Percentiles rank a stretch among this genome's conserved stretches.
These are phyloP conservation scores for Stemphylium beticola DNA, from an alignment of 2,329 filamentous ascomycete species.

Conservation along the genomic window DNA sequence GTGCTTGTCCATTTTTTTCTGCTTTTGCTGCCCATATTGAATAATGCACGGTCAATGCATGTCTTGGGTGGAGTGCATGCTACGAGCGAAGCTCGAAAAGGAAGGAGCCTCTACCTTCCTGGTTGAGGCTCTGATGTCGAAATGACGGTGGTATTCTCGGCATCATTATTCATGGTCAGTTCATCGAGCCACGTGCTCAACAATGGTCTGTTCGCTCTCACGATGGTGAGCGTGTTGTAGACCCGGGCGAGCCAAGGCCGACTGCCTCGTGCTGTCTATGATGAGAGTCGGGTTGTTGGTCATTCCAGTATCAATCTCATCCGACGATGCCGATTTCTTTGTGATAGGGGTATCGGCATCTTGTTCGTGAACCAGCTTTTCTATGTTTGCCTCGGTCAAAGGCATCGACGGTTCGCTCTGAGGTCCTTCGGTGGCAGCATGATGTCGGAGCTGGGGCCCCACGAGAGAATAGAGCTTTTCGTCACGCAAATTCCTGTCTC, in stretches of 20 bases:
- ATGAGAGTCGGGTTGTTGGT: conserved; percentile 23
- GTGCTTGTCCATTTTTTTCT: neutral
- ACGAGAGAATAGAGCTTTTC: conserved; percentile 61
- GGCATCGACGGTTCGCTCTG: conserved; percentile 34
- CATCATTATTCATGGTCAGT: neutral
- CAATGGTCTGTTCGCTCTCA: conserved; percentile 40
- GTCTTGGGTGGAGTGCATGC: conserved; percentile 1
- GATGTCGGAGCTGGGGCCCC: conserved; percentile 42
- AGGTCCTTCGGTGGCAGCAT: conserved; percentile 25
- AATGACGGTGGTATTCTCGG: conserved; percentile 7
- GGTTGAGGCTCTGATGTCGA: conserved; percentile 1
- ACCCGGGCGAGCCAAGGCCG: conserved; percentile 24
- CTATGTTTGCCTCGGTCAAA: conserved; percentile 48
- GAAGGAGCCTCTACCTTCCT: conserved; percentile 5
- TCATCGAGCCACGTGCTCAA: conserved; percentile 16
- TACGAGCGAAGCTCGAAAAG: conserved; percentile 4
- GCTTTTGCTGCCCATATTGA: neutral
- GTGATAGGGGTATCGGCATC: conserved; percentile 24
- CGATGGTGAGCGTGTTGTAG: conserved; percentile 21
- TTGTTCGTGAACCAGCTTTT: conserved; percentile 40
- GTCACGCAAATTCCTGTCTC: conserved; percentile 60
- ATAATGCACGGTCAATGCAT: conserved; percentile 5
- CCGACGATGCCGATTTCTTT: conserved; percentile 19
- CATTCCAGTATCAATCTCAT: conserved; percentile 22
- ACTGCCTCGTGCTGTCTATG: conserved; percentile 21